Base-by-base conservation (phyloP, 805 yeast species). In the Starmerella geochares region DNA sequence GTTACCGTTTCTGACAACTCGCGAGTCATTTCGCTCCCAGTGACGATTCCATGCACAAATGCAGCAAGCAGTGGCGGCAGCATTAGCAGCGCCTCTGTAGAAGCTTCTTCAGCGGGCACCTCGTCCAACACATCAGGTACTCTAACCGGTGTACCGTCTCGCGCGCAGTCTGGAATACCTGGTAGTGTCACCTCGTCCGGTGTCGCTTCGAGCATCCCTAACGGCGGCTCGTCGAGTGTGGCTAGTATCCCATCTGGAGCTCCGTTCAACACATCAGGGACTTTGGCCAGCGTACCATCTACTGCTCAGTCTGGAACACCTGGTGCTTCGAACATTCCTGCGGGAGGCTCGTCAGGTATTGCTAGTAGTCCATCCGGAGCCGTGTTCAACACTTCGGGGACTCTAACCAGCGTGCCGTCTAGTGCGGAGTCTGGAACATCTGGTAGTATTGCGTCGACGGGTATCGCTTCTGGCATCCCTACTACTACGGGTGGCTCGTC, bases 1-100 rank as follows among this genome's bases (percentile, higher is more conserved):
- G 53, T 52, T 2, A 44, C 36, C 5, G 24, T 52, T 5, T 40
- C 50, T 3, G 37, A 16, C 43, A 53, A 17, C 20, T 43, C 51
- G 7, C 19, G 21, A 14, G 35, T 29, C 16, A 25, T 48, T 7
- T 33, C 42, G 10, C 23, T 43, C 1, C 47, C 51, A 1, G 48
- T 48, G 2, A 45, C 51, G 16, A 28, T 48, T 17, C 54, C 54
- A 9, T 40, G 43, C 29, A 27, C 29, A 27, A 27, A n/a, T n/a
- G n/a, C n/a, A n/a, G n/a, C n/a, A n/a, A n/a, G n/a, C n/a, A n/a
- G n/a, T n/a, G n/a, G n/a, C n/a, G n/a, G n/a, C n/a, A n/a, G n/a
- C n/a, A n/a, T n/a, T n/a, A n/a, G n/a, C n/a, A n/a, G n/a, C n/a
- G n/a, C n/a, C n/a, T n/a, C n/a, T n/a, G n/a, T n/a, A n/a, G n/a